Evolutionary conservation across 208 protist genomes (phyloP), one percentile per base, ranked within the genome.

Genomic region (Endotrypanum monterogeii): DNA sequence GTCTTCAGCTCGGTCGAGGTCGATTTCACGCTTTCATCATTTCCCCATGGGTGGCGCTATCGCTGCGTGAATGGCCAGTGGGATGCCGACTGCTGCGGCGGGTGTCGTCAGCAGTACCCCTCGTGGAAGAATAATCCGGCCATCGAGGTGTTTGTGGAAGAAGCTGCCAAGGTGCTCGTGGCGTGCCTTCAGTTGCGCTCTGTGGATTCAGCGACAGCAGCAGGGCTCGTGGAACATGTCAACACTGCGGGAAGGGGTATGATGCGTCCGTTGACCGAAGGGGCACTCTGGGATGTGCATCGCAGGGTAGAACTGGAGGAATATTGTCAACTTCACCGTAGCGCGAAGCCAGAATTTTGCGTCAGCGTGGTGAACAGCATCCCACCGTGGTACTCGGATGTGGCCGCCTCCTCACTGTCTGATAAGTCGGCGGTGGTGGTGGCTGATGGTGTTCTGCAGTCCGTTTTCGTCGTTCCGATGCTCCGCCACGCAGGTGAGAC

Each of bases 101-200:
- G 93, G 60, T 87, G 79, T 73, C 83, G 89, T 8, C 80, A 85
- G 30, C 41, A 80, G 14, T 90, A 85, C 51, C 54, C 73, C 60
- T 91, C 91, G 68, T 97, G 93, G 93, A 94, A 93, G 71, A 90
- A 82, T 79, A 96, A 96, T 80, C 89, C 90, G 3, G 73, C 89
- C 30, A 51, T 84, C 14, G 82, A 83, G 41, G 72, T 97, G 54
- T 46, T 28, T 35, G 65, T 91, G 25, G 69, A 71, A 46, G 73
- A 76, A 52, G 54, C 50, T 50, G 67, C 56, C 8, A 32, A 41
- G 50, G 50, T 75, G 46, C 57, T 95, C 28, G 84, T 83, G n/a
- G 52, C 89, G 18, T 91, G 83, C 39, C 65, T 93, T 32, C 85
- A 91, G 70, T 72, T 83, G 60, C 65, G 46, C 44, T 2, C 66